phyloP scores from a whole-genome alignment of 2,329 filamentous ascomycete genomes.

The Fusarium sp. region DNA sequence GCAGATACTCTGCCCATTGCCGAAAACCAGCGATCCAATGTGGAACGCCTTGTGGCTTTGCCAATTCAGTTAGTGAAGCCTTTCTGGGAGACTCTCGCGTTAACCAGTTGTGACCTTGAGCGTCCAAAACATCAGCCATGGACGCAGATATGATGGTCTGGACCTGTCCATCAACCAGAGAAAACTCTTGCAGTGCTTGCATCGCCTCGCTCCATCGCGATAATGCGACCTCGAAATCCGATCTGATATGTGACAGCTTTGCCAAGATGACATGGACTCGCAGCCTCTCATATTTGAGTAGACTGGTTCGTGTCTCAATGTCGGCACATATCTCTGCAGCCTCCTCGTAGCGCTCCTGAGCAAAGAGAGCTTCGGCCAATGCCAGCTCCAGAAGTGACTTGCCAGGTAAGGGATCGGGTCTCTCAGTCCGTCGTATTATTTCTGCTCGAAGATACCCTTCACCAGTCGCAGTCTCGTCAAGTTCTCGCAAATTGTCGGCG shows the following conservation, averaged over 20 bases:
- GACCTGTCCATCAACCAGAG: conserved; percentile 36
- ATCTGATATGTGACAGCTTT: conserved; percentile 38
- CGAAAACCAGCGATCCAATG: conserved; percentile 42
- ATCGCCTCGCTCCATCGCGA: conserved; percentile 42
- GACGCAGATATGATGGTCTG: conserved; percentile 38
- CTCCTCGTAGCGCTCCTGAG: conserved; percentile 35
- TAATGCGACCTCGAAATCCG: conserved; percentile 32
- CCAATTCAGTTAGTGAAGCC: conserved; percentile 35
- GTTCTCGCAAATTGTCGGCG: conserved; percentile 41
- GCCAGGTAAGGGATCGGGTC: conserved; percentile 23
- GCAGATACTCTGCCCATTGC: conserved; percentile 39
- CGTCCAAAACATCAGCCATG: conserved; percentile 39
- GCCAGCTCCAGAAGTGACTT: conserved; percentile 40
- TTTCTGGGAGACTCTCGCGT: conserved; percentile 38
- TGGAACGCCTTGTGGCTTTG: conserved; percentile 40
- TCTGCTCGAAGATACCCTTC: conserved; percentile 36
- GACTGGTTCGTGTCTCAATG: conserved; percentile 26
- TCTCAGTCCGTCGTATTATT: conserved; percentile 27
- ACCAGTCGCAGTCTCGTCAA: conserved; percentile 29
- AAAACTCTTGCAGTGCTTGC: conserved; percentile 41
- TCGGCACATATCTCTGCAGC: conserved; percentile 34
- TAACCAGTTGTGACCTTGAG: conserved; percentile 41
- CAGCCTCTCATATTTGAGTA: conserved; percentile 42
- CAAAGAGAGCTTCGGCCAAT: conserved; percentile 40
- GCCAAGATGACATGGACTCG: conserved; percentile 38